phyloP scores from a whole-genome alignment of 345 rosid species.

The Gossypium rotundifolium region DNA sequence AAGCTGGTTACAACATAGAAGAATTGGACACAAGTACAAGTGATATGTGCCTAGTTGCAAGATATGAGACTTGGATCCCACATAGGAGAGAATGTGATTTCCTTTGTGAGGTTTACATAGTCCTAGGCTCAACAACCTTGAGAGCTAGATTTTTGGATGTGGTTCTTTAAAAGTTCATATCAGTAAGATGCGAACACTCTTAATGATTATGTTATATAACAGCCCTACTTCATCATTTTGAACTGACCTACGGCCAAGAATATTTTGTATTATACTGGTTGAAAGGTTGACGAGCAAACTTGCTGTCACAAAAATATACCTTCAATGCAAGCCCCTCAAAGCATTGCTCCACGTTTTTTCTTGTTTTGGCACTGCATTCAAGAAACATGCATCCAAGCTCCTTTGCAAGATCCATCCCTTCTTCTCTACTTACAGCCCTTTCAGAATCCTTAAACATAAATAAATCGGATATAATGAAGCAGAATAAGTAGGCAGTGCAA shows the following conservation, averaged over 20 bases:
- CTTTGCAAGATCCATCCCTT: slow-evolving; percentile 70
- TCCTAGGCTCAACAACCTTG: too few relatives aligned
- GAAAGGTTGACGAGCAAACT: background rate
- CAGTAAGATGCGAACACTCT: background rate
- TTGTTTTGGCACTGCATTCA: slow-evolving; percentile 90
- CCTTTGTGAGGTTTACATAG: too few relatives aligned
- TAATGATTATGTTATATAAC: background rate
- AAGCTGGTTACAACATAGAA: too few relatives aligned
- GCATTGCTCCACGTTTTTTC: slow-evolving; percentile 81
- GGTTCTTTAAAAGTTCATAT: too few relatives aligned
- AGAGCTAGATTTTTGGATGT: too few relatives aligned
- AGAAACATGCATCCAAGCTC: slow-evolving; percentile 67
- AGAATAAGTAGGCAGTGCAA: too few relatives aligned
- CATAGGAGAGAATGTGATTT: too few relatives aligned
- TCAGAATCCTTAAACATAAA: slow-evolving; percentile 59
- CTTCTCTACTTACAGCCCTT: slow-evolving; percentile 77
- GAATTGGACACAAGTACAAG: too few relatives aligned
- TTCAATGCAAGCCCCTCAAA: slow-evolving; percentile 77
- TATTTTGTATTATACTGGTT: background rate
- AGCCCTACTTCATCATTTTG: background rate
- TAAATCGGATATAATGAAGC: background rate
- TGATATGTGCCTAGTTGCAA: too few relatives aligned
- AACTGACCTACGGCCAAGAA: background rate
- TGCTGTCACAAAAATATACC: slow-evolving; percentile 33
- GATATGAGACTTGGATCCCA: too few relatives aligned